Evolutionary conservation across 2,329 filamentous ascomycete genomes (phyloP).

Genomic region (Lasiodiplodia gonubiensis): DNA sequence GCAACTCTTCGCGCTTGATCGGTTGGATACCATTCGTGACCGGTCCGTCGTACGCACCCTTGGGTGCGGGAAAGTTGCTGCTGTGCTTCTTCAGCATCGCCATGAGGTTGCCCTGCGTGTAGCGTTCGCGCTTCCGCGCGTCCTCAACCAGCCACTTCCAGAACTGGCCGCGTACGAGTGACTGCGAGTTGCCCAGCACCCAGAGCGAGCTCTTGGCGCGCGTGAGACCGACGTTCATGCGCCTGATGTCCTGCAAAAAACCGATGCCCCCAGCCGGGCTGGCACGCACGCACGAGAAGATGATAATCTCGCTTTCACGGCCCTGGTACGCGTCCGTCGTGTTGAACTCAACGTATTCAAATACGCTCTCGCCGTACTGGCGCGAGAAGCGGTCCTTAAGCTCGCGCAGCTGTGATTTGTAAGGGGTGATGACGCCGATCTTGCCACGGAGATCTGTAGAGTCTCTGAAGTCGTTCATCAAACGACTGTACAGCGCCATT

Average conservation of each 20-base stretch:
- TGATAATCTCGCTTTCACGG: slow-evolving; percentile 95
- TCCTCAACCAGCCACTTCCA: slow-evolving; percentile 89
- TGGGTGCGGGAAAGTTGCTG: slow-evolving; percentile 44
- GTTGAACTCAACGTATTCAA: slow-evolving; percentile 90
- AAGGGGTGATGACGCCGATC: slow-evolving; percentile 96
- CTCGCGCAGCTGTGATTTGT: slow-evolving; percentile 88
- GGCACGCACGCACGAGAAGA: slow-evolving; percentile 97
- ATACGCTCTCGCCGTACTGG: slow-evolving; percentile 75
- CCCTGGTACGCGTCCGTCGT: slow-evolving; percentile 98
- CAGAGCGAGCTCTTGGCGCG: slow-evolving; percentile 95
- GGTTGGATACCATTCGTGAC: slow-evolving; percentile 3
- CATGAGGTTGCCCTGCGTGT: slow-evolving; percentile 71
- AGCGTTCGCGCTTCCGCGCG: slow-evolving; percentile 73
- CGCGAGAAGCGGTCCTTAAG: slow-evolving; percentile 76
- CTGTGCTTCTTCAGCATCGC: slow-evolving; percentile 62
- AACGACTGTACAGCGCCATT: slow-evolving; percentile 79
- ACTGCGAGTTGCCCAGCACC: slow-evolving; percentile 91
- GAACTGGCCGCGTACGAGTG: slow-evolving; percentile 84
- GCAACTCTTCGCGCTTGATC: slow-evolving; percentile 10
- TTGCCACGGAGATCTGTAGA: slow-evolving; percentile 73
- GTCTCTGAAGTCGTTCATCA: slow-evolving; percentile 71
- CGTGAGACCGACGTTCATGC: slow-evolving; percentile 98
- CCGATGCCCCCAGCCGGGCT: slow-evolving; percentile 93
- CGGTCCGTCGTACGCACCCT: slow-evolving; percentile 11
- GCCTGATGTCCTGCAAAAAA: slow-evolving; percentile 96